These are phyloP conservation scores for Neurospora sp. DNA, from an alignment of 2,329 filamentous ascomycete genomes.

Conservation along the genomic window DNA sequence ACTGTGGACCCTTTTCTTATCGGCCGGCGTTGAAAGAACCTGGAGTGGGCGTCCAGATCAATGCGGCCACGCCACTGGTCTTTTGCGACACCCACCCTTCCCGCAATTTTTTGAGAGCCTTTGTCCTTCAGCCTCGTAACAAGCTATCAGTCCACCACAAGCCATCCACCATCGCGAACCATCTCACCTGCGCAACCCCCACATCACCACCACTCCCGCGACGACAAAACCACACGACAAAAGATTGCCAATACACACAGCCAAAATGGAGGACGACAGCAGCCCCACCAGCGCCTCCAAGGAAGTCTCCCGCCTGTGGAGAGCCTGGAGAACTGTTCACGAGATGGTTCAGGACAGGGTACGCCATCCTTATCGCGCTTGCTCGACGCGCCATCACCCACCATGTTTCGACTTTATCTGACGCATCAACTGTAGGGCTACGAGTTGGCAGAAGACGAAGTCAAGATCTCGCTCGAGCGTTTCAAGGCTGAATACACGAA, in stretches of 20 bases:
- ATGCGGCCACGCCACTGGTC: neutral
- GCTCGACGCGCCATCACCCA: constrained; percentile 2
- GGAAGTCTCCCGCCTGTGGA: constrained; percentile 67
- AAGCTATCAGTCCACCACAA: neutral
- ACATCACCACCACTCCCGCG: neutral
- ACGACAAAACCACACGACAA: neutral
- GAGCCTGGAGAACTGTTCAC: constrained; percentile 84
- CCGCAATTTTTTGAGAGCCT: constrained; percentile 7
- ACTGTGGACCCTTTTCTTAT: neutral
- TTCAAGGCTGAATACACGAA: constrained; percentile 67
- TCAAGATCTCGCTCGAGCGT: constrained; percentile 73
- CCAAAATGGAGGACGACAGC: constrained; percentile 33
- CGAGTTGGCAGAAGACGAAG: constrained; percentile 79
- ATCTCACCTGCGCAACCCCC: neutral
- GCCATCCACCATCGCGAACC: neutral
- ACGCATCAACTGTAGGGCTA: constrained; percentile 58
- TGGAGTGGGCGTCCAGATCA: neutral
- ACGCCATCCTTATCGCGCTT: constrained; percentile 27
- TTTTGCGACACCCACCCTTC: neutral
- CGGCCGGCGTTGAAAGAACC: neutral
- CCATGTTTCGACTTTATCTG: neutral
- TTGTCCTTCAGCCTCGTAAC: constrained; percentile 4
- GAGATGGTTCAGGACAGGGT: constrained; percentile 92
- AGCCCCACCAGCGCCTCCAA: constrained; percentile 27
- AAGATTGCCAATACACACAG: neutral